Percentiles rank a stretch among this genome's conserved stretches.
These are phyloP conservation scores for Ceratocystis colombiana DNA, from an alignment of 2,329 filamentous ascomycete species.

Conservation along the genomic window DNA sequence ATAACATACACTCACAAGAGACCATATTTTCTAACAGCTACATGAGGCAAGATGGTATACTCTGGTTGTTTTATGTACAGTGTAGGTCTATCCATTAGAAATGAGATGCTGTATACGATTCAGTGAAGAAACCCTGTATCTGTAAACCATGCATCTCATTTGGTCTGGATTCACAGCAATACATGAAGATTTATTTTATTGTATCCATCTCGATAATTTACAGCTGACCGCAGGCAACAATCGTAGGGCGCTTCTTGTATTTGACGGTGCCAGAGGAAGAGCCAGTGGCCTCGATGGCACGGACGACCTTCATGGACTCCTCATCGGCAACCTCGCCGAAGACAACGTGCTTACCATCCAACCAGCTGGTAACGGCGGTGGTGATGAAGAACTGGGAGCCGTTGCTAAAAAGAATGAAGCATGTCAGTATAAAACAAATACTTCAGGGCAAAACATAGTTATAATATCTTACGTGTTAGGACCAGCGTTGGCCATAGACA, in stretches of 20 bases:
- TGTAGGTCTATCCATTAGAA: too few species aligned
- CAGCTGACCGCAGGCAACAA: constrained; percentile 42
- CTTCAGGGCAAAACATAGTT: neutral
- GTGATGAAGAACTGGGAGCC: constrained; percentile 98
- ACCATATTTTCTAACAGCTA: neutral
- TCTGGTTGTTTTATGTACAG: too few species aligned
- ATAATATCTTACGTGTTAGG: constrained; percentile 64
- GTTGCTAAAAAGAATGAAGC: constrained; percentile 55
- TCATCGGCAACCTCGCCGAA: constrained; percentile 61
- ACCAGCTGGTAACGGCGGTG: constrained; percentile 79
- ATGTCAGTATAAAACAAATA: neutral
- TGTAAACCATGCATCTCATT: neutral
- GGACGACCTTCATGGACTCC: constrained; percentile 44
- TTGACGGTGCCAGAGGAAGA: constrained; percentile 45
- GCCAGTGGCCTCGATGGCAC: constrained; percentile 52
- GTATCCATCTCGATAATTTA: constrained; percentile 18
- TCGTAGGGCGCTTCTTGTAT: constrained; percentile 49
- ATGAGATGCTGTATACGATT: too few species aligned
- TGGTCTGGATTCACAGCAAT: neutral
- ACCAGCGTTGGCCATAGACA: constrained; percentile 94
- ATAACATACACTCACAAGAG: neutral
- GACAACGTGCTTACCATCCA: constrained; percentile 74
- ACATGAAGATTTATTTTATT: constrained; percentile 3
- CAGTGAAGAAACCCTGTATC: neutral
- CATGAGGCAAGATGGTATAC: neutral